phyloP scores from a whole-genome alignment of 1,139 yeast genomes.

The Zygoascus meyerae region DNA sequence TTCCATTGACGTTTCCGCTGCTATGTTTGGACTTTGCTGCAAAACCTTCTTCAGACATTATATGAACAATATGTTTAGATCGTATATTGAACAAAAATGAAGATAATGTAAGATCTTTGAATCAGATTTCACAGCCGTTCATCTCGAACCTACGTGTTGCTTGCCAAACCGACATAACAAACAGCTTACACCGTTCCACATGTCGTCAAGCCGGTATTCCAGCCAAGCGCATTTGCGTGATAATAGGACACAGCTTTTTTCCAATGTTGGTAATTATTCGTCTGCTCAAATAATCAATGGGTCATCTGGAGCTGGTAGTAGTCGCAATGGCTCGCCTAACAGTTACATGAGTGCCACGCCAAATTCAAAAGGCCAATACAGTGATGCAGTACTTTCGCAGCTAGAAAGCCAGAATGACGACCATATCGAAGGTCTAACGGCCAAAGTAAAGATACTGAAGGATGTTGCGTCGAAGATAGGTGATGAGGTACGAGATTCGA shows the following conservation, averaged over 20 bases:
- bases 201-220: slow-evolving; percentile 23
- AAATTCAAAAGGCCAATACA: slow-evolving; percentile 39
- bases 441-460: slow-evolving; percentile 66
- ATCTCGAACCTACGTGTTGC: neutral
- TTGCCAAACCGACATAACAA: neutral
- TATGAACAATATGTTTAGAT: neutral
- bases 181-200: neutral
- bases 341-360: slow-evolving; percentile 42
- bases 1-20: slow-evolving; percentile 14
- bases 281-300: slow-evolving; percentile 23
- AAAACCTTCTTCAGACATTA: neutral
- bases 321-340: slow-evolving; percentile 34
- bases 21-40: slow-evolving; percentile 4
- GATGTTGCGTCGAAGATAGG: slow-evolving; percentile 73
- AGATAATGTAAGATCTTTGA: neutral
- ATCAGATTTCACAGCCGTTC: neutral
- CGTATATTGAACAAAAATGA: too few relatives aligned
- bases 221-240: slow-evolving; percentile 32
- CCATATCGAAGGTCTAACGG: slow-evolving; percentile 62
- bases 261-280: slow-evolving; percentile 28
- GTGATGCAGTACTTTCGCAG: slow-evolving; percentile 55
- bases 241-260: slow-evolving; percentile 34
- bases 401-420: slow-evolving; percentile 83
- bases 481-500: slow-evolving; percentile 71
- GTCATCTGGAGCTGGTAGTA: slow-evolving; percentile 12